Base-by-base conservation (phyloP, 2,329 filamentous ascomycete species). In the Thielaviopsis musarum region DNA sequence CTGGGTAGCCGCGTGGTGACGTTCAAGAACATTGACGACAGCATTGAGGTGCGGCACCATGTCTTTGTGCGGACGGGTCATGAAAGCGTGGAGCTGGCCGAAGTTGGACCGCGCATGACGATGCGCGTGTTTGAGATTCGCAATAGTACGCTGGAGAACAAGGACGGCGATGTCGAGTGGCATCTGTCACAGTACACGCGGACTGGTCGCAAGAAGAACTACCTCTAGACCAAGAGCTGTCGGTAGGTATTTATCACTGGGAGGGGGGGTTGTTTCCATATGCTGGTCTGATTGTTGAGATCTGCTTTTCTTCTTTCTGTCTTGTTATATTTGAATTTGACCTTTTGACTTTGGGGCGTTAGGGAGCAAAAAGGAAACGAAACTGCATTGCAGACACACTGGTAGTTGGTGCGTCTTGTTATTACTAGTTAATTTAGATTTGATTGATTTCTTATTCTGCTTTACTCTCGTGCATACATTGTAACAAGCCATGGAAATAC, bases 91-190 rank as follows among this genome's bases (percentile, higher is more conserved):
- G 90, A 95, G 70, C 73, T 95, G 66, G 85, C 87, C 15, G 90
- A 95, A 70, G 89, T 95, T 56, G 90, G 91, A 0, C 93, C 93
- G 1, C 79, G 93, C 60, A 95, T 97, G 88, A 95, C 90, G n/a
- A 93, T 97, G 89, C 79, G 89, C 65, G 75, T 90, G 58, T 98
- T 97, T 68, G 89, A 97, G 74, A 95, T 98, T 63, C 80, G 91
- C 54, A 85, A 85, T 58, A 91, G 93, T 17, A 95, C 91, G 3
- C 75, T 96, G 62, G 93, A 97, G 69, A 95, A 91, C 67, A 94
- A 94, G 71, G 88, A 94, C 65, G 91, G 91, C 3, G 93, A 98
- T 71, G 83, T 94, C 4, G 93, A 98, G 73, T 98, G 93, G 93
- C 87, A 93, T 64, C 77, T 98, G 64, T 94, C 88, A 63, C 91